Evolutionary conservation across 2,329 filamentous ascomycete genomes (phyloP).

Genomic region (Ceratocystiopsis brevicomis): DNA sequence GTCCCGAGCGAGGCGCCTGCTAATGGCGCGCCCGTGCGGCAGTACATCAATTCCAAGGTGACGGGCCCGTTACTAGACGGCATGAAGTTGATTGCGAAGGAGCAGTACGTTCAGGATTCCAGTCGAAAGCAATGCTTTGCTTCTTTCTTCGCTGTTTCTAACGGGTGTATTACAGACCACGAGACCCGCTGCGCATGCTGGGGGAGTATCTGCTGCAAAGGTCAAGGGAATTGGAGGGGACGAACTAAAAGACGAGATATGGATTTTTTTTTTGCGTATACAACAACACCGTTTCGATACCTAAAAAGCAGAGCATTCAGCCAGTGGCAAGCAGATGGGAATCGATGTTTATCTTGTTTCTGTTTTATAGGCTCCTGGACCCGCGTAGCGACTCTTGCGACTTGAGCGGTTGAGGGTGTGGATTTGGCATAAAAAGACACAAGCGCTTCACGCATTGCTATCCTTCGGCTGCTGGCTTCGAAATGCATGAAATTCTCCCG

Average conservation of each 20-base stretch:
- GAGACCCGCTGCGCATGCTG: slow-evolving; percentile 47
- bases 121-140: neutral
- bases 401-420: neutral
- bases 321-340: too few relatives aligned
- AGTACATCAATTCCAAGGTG: slow-evolving; percentile 54
- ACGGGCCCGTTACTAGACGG: slow-evolving; percentile 51
- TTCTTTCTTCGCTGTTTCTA: neutral
- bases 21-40: slow-evolving; percentile 49
- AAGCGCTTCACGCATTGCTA: neutral
- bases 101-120: slow-evolving; percentile 36
- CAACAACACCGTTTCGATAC: too few relatives aligned
- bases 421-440: neutral
- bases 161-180: slow-evolving; percentile 27
- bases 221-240: slow-evolving; percentile 42
- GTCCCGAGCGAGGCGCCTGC: slow-evolving; percentile 40
- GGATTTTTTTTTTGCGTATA: neutral
- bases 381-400: too few relatives aligned
- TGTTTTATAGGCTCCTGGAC: too few relatives aligned
- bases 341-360: too few relatives aligned
- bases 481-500: neutral
- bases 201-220: slow-evolving; percentile 53
- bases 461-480: neutral
- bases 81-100: slow-evolving; percentile 53
- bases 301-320: too few relatives aligned
- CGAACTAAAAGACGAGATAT: slow-evolving; percentile 1